Evolutionary conservation across 2,329 filamentous ascomycete species (phyloP), one percentile per base, ranked within the genome.

Genomic region (Aspergillus fischeri): DNA sequence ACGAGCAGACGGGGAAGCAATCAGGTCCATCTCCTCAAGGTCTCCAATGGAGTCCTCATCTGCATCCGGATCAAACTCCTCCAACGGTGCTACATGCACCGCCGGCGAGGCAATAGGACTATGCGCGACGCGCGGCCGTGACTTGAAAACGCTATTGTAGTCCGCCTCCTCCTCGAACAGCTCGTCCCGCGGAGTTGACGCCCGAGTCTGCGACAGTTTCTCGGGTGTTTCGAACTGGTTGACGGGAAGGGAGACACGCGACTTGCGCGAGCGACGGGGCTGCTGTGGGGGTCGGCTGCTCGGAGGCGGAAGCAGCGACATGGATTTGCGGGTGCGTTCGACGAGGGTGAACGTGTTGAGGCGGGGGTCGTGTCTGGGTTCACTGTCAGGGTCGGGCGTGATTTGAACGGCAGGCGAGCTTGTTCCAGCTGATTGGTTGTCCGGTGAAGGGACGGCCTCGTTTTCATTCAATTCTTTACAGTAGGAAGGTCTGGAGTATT

Each of bases 61-160:
- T 25, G 60, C 62, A 29, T 64, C 60, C 14, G 69, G 60, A 42
- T 65, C 60, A 41, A 65, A 64, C 24, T 62, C 58, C n/a, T 63
- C 66, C 32, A 69, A 58, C 1, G 66, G 65, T 38, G 65, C 67
- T 17, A 73, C 59, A 66, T 75, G 72, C n/a, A 75, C 72, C 41
- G 69, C 69, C 5, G 75, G 75, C 0, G 75, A 75, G 11, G 70
- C 64, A 25, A 86, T 71, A 1, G 92, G 91, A 70, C 91, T 96
- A 10, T 84, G 84, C 62, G 87, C 87, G 63, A 97, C 85, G 72
- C 86, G 89, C 0, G 92, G 92, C 62, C 92, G 77, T 61, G 90
- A 92, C 75, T 87, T 90, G 71, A 97, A 97, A 1, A 96, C 87
- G 27, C 87, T 88, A 58, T 89, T 88, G 72, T 91, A 89, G 59